Evolutionary conservation across 2,329 filamentous ascomycete genomes (phyloP).

Genomic region (Cordyceps cateniannulata): DNA sequence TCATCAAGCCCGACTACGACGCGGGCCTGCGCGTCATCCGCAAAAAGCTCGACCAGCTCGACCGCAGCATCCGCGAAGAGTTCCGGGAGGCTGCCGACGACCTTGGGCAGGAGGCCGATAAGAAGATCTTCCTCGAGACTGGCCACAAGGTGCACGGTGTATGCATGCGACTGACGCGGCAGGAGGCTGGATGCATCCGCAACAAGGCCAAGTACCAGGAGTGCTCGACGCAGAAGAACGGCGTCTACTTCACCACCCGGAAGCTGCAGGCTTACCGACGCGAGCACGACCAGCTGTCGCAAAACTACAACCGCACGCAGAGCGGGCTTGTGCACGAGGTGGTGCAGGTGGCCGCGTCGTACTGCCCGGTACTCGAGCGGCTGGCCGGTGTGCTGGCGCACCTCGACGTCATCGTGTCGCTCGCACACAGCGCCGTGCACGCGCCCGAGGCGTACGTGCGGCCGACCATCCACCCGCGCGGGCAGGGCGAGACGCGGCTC

Average conservation of each 20-base stretch:
- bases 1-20: constrained; percentile 98
- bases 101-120: constrained; percentile 86
- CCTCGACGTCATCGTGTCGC: constrained; percentile 88
- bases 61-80: constrained; percentile 75
- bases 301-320: constrained; percentile 93
- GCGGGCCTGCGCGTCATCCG: constrained; percentile 81
- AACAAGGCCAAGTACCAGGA: constrained; percentile 88
- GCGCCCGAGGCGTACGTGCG: constrained; percentile 88
- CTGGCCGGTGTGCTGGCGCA: constrained; percentile 85
- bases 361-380: constrained; percentile 85
- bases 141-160: constrained; percentile 94
- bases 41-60: constrained; percentile 81
- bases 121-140: constrained; percentile 89
- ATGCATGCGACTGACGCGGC: constrained; percentile 90
- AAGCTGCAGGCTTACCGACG: constrained; percentile 72
- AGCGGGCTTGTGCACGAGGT: constrained; percentile 87
- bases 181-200: constrained; percentile 85
- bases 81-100: constrained; percentile 72
- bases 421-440: constrained; percentile 89
- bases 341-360: constrained; percentile 86
- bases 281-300: constrained; percentile 88
- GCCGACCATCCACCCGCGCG: constrained; percentile 83
- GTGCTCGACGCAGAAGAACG: constrained; percentile 97
- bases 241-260: constrained; percentile 93
- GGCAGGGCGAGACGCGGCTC: constrained; percentile 81